These are phyloP conservation scores for Mycena sp. DNA, from an alignment of 1,284 basidiomycete species.

Conservation along the genomic window DNA sequence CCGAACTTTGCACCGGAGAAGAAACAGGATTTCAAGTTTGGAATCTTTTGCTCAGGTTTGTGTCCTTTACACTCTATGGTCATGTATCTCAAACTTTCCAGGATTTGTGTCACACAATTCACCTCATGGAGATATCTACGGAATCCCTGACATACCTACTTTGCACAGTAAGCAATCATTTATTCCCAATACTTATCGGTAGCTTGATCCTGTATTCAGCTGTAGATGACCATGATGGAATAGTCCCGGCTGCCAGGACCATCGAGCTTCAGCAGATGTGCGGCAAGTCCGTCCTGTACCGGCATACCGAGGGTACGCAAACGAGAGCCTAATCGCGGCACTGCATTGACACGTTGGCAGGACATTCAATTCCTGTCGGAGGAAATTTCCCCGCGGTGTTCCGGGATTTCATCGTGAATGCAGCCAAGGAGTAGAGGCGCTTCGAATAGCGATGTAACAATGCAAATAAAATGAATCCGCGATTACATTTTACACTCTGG, in stretches of 20 bases:
- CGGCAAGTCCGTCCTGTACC: conserved; percentile 23
- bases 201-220: conserved; percentile 6
- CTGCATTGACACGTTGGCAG: neutral
- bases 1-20: conserved; percentile 21
- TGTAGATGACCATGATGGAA: conserved; percentile 27
- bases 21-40: conserved; percentile 30
- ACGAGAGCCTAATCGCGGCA: neutral
- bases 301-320: conserved; percentile 26
- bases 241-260: conserved; percentile 25
- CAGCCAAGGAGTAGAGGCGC: neutral
- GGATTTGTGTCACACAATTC: conserved; percentile 29
- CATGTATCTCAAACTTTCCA: neutral
- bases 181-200: neutral
- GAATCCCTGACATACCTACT: conserved; percentile 31
- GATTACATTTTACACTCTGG: no score
- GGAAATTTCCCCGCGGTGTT: conserved; percentile 15
- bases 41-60: conserved; percentile 31
- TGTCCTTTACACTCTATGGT: neutral
- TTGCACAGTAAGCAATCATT: conserved; percentile 26
- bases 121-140: conserved; percentile 31
- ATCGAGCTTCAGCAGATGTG: conserved; percentile 29
- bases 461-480: no score
- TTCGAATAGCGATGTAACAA: neutral
- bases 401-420: conserved; percentile 12
- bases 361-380: conserved; percentile 23